Evolutionary conservation across 805 yeast genomes (phyloP).

Genomic region (Ogataea naganishii): DNA sequence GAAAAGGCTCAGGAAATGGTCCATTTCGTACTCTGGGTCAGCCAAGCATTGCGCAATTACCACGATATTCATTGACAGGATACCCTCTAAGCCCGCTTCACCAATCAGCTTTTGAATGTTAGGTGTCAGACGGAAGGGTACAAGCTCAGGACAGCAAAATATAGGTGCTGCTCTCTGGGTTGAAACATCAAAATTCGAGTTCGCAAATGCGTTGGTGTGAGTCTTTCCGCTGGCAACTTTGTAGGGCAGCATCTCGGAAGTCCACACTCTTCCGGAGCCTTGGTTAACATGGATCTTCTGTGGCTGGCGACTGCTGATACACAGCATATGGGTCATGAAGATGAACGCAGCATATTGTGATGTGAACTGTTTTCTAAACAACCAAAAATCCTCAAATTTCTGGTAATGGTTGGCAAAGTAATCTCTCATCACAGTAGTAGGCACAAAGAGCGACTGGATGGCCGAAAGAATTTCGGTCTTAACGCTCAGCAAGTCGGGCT

Average conservation of each 20-base stretch:
- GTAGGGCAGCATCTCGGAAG: constrained; percentile 92
- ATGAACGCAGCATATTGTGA: constrained; percentile 91
- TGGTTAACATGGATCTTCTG: constrained; percentile 81
- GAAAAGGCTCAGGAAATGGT: constrained; percentile 84
- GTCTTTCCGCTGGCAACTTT: constrained; percentile 51
- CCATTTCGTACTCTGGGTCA: constrained; percentile 88
- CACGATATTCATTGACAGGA: constrained; percentile 76
- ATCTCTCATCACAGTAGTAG: constrained; percentile 72
- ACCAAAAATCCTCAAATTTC: constrained; percentile 91
- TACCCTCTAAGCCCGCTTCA: constrained; percentile 87
- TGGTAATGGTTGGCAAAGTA: constrained; percentile 65
- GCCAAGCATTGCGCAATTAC: constrained; percentile 80
- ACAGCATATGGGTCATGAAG: constrained; percentile 90
- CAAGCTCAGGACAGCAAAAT: constrained; percentile 85
- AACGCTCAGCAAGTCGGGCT: constrained; percentile 82
- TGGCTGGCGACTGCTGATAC: constrained; percentile 88
- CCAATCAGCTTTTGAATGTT: constrained; percentile 92
- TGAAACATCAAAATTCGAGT: constrained; percentile 37
- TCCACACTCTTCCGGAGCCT: constrained; percentile 83
- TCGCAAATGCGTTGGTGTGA: constrained; percentile 29
- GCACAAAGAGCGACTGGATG: constrained; percentile 80
- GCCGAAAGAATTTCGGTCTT: constrained; percentile 88
- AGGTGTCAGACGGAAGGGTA: constrained; percentile 94
- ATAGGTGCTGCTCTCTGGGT: constrained; percentile 63
- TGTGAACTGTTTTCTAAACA: constrained; percentile 90